A percentile compares a stretch with the other conserved stretches of the same genome.
These are phyloP conservation scores for Penicillium corylophilum DNA, from an alignment of 2,329 filamentous ascomycete genomes.

Conservation along the genomic window DNA sequence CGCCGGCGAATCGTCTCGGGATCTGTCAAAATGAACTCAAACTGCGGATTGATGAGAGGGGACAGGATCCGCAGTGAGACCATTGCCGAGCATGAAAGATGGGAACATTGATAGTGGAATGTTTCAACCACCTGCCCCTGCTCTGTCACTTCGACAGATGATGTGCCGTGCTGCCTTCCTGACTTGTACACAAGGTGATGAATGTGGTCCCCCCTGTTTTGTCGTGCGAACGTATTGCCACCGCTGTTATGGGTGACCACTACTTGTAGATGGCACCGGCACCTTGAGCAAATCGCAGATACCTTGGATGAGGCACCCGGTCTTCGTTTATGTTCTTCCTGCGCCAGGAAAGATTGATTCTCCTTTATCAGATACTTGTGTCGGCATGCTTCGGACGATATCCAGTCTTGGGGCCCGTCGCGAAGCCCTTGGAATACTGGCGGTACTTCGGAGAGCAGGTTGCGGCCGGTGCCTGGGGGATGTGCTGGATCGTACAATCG, in stretches of 20 bases:
- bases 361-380: conserved; percentile 61
- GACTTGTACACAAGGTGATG: conserved; percentile 59
- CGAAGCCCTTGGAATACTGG: conserved; percentile 48
- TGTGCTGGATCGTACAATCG: conserved; percentile 47
- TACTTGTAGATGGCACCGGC: conserved; percentile 62
- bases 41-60: conserved; percentile 51
- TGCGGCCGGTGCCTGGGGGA: conserved; percentile 45
- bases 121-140: conserved; percentile 43
- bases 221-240: conserved; percentile 43
- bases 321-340: conserved; percentile 37
- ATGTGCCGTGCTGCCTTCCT: conserved; percentile 29
- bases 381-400: conserved; percentile 51
- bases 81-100: conserved; percentile 54
- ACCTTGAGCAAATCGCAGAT: conserved; percentile 61
- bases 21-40: conserved; percentile 56
- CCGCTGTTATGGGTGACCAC: conserved; percentile 52
- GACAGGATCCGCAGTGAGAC: conserved; percentile 54
- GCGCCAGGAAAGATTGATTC: conserved; percentile 53
- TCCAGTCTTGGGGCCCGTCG: conserved; percentile 34
- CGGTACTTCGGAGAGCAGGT: conserved; percentile 59
- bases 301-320: conserved; percentile 55
- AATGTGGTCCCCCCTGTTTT: conserved; percentile 52
- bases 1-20: conserved; percentile 52
- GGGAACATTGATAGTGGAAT: conserved; percentile 60
- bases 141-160: conserved; percentile 22